Base-by-base conservation (phyloP, 169 alveolate genomes). In the Amoebophrya sp. region DNA sequence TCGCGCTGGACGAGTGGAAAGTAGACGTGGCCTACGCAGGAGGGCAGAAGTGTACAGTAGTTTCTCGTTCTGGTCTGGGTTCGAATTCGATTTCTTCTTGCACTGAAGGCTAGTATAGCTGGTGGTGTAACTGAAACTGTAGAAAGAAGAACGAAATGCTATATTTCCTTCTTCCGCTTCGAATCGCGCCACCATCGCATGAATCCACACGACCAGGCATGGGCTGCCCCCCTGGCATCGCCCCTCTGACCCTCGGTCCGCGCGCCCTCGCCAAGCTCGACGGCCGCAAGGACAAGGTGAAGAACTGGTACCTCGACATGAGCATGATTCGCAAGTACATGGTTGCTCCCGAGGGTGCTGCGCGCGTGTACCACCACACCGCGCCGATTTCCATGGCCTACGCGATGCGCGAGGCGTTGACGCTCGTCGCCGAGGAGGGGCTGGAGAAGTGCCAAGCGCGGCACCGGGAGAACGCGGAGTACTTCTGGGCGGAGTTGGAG, bases 161-260 rank as follows among this genome's bases (percentile, higher is more conserved):
- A n/a, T n/a, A n/a, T n/a, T n/a, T n/a, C n/a, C n/a, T n/a, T n/a
- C n/a, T n/a, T n/a, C n/a, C n/a, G n/a, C n/a, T n/a, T n/a, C n/a
- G n/a, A n/a, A n/a, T n/a, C n/a, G n/a, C n/a, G n/a, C n/a, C n/a
- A n/a, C n/a, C n/a, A n/a, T n/a, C n/a, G n/a, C n/a, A n/a, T n/a
- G n/a, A n/a, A n/a, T n/a, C n/a, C n/a, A 23, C 5, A 26, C 18
- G 40, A 87, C 58, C 48, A 42, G 48, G 92, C 4, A 31, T 92
- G 88, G 88, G 92, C 41, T 90, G 92, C 89, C 90, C 91, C 20
- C 94, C 94, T 23, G 94, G 94, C 0, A 92, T 89, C 26, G 91
- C 94, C 41, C 94, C 94, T 0, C 88, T 92, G n/a, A 92, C 94
- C 18, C 29, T 92, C 50, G 91, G 92, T 39, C 92, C 91, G 43